Evolutionary conservation across 192 early-diverging fungal genomes (phyloP).

Genomic region (Umbelopsis sp.): DNA sequence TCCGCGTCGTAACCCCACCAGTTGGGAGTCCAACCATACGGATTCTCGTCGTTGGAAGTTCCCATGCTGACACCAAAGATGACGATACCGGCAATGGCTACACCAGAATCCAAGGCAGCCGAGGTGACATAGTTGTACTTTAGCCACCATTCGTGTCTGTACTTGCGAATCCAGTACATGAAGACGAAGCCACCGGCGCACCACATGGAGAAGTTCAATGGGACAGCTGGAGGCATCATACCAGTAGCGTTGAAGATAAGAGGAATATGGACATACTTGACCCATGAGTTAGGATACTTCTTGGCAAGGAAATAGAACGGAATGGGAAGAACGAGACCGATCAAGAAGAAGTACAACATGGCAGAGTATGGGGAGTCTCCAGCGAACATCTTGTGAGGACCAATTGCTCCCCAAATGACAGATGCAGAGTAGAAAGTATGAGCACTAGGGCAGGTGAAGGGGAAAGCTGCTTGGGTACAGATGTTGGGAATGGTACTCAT

Average conservation of each 20-base stretch:
- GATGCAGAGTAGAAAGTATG: slow-evolving; percentile 67
- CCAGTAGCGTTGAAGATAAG: slow-evolving; percentile 54
- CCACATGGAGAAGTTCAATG: slow-evolving; percentile 51
- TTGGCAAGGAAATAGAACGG: slow-evolving; percentile 58
- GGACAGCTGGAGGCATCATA: slow-evolving; percentile 58
- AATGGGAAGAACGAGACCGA: slow-evolving; percentile 59
- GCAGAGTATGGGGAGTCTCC: slow-evolving; percentile 42
- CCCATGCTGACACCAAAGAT: slow-evolving; percentile 42
- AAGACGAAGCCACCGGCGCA: slow-evolving; percentile 54
- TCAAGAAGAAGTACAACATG: slow-evolving; percentile 50
- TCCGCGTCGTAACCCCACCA: slow-evolving; percentile 37
- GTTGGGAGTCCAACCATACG: slow-evolving; percentile 20
- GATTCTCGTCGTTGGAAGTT: background rate
- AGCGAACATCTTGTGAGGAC: slow-evolving; percentile 65
- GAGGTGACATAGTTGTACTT: slow-evolving; percentile 74
- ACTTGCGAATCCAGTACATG: slow-evolving; percentile 54
- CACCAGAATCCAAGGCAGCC: slow-evolving; percentile 62
- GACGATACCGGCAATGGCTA: slow-evolving; percentile 42
- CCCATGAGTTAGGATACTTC: slow-evolving; percentile 50
- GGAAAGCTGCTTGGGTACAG: slow-evolving; percentile 42
- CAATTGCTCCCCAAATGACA: slow-evolving; percentile 81
- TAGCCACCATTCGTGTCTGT: slow-evolving; percentile 57
- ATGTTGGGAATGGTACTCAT: slow-evolving; percentile 45
- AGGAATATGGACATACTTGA: slow-evolving; percentile 61
- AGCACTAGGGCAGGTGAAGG: slow-evolving; percentile 55